Evolutionary conservation across 202 grass and related monocot genomes (phyloP).

Genomic region (Panicum hallii): DNA sequence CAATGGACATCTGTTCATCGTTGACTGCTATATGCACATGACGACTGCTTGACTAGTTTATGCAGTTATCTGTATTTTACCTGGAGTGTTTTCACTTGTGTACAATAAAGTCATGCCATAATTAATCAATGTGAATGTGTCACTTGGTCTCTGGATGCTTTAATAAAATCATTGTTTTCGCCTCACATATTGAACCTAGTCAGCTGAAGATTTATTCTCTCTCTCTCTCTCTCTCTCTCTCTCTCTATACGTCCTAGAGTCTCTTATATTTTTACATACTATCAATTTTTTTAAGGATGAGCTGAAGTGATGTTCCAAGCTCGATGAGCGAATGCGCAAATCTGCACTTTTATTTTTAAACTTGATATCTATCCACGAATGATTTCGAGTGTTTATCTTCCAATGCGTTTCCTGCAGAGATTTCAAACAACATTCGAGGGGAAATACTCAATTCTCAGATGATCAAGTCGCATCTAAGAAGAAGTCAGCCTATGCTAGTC

Average conservation of each 20-base stretch:
- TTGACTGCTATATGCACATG: too few species aligned
- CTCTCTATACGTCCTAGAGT: neutral
- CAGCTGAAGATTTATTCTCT: too few species aligned
- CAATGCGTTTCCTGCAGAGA: constrained; percentile 40
- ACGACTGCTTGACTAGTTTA: neutral
- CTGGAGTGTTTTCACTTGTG: neutral
- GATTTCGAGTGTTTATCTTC: constrained; percentile 9
- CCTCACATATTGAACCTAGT: neutral
- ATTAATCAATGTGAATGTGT: neutral
- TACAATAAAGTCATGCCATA: neutral
- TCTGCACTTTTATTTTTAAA: constrained; percentile 20
- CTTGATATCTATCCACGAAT: neutral
- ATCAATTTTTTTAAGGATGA: constrained; percentile 15
- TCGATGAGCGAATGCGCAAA: neutral
- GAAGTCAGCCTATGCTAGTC: constrained; percentile 50
- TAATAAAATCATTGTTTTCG: neutral
- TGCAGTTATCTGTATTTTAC: neutral
- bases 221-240: too few species aligned
- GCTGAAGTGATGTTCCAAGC: neutral
- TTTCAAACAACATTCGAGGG: constrained; percentile 43
- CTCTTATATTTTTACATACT: neutral
- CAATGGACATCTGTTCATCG: too few species aligned
- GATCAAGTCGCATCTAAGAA: constrained; percentile 42
- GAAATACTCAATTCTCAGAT: constrained; percentile 49
- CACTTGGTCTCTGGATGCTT: constrained; percentile 21